A percentile compares a stretch with the other conserved stretches of the same genome.
These are phyloP conservation scores for Hymenochaete sp. DNA, from an alignment of 1,284 basidiomycete species.

Conservation along the genomic window DNA sequence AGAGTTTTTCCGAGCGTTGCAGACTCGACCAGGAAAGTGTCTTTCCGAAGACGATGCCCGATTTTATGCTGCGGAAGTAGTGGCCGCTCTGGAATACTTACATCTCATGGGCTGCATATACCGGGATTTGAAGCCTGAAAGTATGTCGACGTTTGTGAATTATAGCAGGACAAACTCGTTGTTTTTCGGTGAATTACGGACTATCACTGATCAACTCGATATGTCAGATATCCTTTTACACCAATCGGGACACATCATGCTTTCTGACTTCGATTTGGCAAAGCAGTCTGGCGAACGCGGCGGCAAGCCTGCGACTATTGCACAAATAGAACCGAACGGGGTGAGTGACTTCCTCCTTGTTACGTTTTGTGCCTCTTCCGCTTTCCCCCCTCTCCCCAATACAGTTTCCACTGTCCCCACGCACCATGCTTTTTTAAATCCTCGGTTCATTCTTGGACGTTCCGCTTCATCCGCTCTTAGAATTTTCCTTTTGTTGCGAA, in stretches of 20 bases:
- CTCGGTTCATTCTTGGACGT: too few species aligned
- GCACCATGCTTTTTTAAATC: constrained; percentile 4
- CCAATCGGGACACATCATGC: constrained; percentile 97
- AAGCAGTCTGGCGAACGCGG: constrained; percentile 87
- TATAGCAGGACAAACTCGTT: background rate
- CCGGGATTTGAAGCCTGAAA: constrained; percentile 98
- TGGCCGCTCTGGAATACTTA: constrained; percentile 94
- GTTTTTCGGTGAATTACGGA: background rate
- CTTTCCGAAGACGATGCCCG: constrained; percentile 90
- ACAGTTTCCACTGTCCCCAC: background rate
- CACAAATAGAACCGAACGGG: constrained; percentile 82
- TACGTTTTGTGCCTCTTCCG: constrained; percentile 20
- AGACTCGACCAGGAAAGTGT: constrained; percentile 93
- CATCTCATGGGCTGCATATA: constrained; percentile 99
- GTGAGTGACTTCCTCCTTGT: constrained; percentile 35
- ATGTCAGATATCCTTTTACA: constrained; percentile 95
- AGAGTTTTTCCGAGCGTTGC: constrained; percentile 96
- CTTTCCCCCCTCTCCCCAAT: constrained; percentile 5
- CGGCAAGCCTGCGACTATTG: constrained; percentile 84
- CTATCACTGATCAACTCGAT: constrained; percentile 3
- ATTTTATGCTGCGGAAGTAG: constrained; percentile 98
- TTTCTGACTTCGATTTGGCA: constrained; percentile 98
- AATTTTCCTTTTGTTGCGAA: too few species aligned
- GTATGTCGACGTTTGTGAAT: constrained; percentile 43
- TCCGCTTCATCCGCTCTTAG: too few species aligned